These are phyloP conservation scores for Rickenella mellea DNA, from an alignment of 768 basidiomycete species.

Conservation along the genomic window DNA sequence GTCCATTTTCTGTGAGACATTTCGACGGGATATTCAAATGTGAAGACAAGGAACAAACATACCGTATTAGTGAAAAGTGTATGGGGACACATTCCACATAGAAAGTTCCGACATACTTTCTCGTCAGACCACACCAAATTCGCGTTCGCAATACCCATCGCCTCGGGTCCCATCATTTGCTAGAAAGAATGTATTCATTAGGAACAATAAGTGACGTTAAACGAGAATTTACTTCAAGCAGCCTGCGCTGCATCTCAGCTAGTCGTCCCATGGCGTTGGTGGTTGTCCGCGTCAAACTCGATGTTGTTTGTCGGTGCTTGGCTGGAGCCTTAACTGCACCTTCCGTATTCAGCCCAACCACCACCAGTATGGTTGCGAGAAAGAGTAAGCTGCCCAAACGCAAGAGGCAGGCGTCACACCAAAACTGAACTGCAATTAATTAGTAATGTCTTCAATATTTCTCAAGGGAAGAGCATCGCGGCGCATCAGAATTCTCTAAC, in stretches of 20 bases:
- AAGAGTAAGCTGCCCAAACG: no score
- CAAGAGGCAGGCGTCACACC: no score
- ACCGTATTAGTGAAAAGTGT: constrained; percentile 97
- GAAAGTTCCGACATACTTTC: constrained; percentile 96
- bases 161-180: constrained; percentile 99
- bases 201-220: constrained; percentile 2
- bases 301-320: no score
- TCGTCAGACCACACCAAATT: constrained; percentile 93
- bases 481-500: no score
- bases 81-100: constrained; percentile 98
- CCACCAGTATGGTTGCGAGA: no score
- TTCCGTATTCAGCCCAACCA: no score
- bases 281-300: no score
- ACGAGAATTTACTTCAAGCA: constrained; percentile 33
- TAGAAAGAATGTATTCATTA: constrained; percentile 21
- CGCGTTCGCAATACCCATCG: constrained; percentile 91
- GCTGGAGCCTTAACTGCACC: no score
- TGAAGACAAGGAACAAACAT: constrained; percentile 20
- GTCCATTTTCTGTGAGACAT: constrained; percentile 85
- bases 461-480: no score
- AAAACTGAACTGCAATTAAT: no score
- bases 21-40: neutral
- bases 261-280: constrained; percentile 95
- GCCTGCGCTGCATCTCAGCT: constrained; percentile 97
- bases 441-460: no score